phyloP scores from a whole-genome alignment of 192 early-diverging fungal genomes.

The Podila horticola region DNA sequence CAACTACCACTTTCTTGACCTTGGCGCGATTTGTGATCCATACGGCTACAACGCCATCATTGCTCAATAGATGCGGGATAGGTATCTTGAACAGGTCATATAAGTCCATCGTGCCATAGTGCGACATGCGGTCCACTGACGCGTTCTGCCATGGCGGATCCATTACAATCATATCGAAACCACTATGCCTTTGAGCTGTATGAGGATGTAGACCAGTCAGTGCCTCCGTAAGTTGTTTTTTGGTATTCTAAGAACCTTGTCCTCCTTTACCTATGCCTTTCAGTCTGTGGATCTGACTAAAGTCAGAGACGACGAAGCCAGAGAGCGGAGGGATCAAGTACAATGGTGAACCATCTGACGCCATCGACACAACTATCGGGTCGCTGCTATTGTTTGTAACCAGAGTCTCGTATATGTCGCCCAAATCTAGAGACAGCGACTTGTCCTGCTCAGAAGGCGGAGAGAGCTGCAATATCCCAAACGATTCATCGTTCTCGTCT shows the following conservation, averaged over 20 bases:
- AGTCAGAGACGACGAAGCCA: slow-evolving; percentile 43
- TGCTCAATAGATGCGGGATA: slow-evolving; percentile 49
- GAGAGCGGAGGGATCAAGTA: slow-evolving; percentile 50
- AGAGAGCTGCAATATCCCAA: not conserved
- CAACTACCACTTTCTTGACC: slow-evolving; percentile 61
- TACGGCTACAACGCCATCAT: slow-evolving; percentile 60
- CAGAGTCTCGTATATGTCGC: slow-evolving; percentile 23
- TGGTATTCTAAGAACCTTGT: not conserved
- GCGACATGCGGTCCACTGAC: slow-evolving; percentile 57
- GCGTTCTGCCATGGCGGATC: slow-evolving; percentile 79
- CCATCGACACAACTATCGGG: slow-evolving; percentile 6
- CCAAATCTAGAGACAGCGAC: slow-evolving; percentile 11
- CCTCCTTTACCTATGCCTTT: slow-evolving; percentile 22
- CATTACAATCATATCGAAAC: slow-evolving; percentile 63
- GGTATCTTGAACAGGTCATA: slow-evolving; percentile 76
- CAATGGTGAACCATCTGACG: slow-evolving; percentile 7
- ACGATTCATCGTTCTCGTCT: not conserved
- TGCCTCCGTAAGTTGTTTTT: too few species aligned
- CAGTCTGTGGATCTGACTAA: slow-evolving; percentile 37
- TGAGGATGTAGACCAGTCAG: not conserved
- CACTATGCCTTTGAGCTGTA: slow-evolving; percentile 35
- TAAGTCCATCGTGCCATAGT: slow-evolving; percentile 68
- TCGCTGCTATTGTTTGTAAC: slow-evolving; percentile 4
- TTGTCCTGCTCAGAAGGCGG: not conserved
- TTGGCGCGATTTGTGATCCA: slow-evolving; percentile 82